Percentiles rank a stretch among this genome's conserved stretches.
These are phyloP conservation scores for Colletotrichum lentis DNA, from an alignment of 2,329 filamentous ascomycete species.

Conservation along the genomic window DNA sequence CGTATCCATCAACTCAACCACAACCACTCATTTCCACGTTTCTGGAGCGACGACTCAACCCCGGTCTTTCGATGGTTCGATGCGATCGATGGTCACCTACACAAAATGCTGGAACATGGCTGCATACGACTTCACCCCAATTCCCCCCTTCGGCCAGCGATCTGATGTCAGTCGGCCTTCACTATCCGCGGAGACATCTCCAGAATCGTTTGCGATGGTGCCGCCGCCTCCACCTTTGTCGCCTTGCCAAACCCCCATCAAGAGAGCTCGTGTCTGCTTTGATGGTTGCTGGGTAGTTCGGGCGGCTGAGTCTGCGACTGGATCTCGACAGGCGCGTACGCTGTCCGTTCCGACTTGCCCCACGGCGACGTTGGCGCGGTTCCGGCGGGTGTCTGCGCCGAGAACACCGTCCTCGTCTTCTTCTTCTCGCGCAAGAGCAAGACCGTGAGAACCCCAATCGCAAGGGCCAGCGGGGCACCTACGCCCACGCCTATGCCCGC, in stretches of 20 bases:
- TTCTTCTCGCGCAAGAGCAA: slow-evolving; percentile 34
- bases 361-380: not conserved
- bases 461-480: slow-evolving; percentile 28
- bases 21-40: too few species aligned
- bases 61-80: not conserved
- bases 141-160: not conserved
- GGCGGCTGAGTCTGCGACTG: not conserved
- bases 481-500: slow-evolving; percentile 30
- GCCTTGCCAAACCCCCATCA: not conserved
- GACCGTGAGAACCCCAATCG: slow-evolving; percentile 11
- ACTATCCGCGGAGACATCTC: too few species aligned
- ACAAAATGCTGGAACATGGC: not conserved
- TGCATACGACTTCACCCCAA: not conserved
- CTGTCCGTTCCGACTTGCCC: slow-evolving; percentile 13
- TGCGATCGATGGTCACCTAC: too few species aligned
- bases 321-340: slow-evolving; percentile 4
- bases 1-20: not conserved
- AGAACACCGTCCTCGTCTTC: slow-evolving; percentile 14
- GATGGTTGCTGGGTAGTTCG: slow-evolving; percentile 10
- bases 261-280: slow-evolving; percentile 22
- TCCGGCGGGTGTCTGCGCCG: not conserved
- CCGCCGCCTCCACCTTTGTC: not conserved
- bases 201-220: too few species aligned
- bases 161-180: too few species aligned
- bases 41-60: not conserved